Base-by-base conservation (phyloP, 1,284 basidiomycete genomes). In the Moesziomyces sp. region DNA sequence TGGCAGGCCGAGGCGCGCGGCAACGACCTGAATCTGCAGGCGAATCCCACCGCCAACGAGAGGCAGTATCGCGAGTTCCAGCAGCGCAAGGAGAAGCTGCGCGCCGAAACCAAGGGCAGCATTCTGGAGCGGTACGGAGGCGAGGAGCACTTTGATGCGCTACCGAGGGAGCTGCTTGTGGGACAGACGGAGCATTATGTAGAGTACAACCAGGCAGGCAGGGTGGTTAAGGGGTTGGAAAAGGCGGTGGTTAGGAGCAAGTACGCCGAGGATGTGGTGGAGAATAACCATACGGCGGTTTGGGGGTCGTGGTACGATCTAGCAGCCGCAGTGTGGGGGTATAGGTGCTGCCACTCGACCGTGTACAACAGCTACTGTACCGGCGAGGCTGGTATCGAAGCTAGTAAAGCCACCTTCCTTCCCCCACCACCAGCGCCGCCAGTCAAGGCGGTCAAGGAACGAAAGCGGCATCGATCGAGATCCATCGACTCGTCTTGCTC, bases 121-220 rank as follows among this genome's bases (percentile, higher is more conserved):
- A 80, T 84, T 10, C 52, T 84, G 14, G 81, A 83, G 28, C 92
- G 90, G 85, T 99, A 99, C 76, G 97, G 97, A 54, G 97, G 97
- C 35, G 96, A 92, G 77, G 88, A 97, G 85, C 96, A 97, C 85
- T 88, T 99, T 63, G 90, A 94, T 84, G 89, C 88, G 40, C 90
- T 91, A 10, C 94, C 97, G 10, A 91, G 90, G 80, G 96, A 99
- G 86, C 87, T 99, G 38, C 85, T 94, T 42, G 90, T 90, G 65
- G 97, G 97, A 0, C 96, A 98, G 86, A 96, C 94, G 35, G 97
- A 99, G 85, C 89, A 95, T 69, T 99, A 99, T 76, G 92, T 98
- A 48, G 97, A 99, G 86, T 99, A 98, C 85, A 96, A 93, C 58
- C 88, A 93, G 63, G 89, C 92, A 5, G 97, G 97, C 23, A 91